Evolutionary conservation across 176 grass and related monocot genomes (phyloP).

Genomic region (Dendrocalamus sinicus): DNA sequence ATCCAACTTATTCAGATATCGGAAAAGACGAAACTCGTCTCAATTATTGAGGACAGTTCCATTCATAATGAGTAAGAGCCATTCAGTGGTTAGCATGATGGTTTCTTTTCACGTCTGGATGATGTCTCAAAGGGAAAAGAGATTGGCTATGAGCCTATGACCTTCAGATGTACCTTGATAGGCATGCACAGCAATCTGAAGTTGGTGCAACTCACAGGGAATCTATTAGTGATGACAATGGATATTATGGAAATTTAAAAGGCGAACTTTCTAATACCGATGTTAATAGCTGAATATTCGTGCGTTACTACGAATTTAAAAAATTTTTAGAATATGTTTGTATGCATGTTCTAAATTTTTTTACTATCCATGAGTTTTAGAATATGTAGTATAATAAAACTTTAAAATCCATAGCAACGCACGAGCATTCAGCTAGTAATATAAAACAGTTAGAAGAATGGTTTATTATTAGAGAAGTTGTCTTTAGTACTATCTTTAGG

Average conservation of each 20-base stretch:
- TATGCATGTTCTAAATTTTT: too few species aligned
- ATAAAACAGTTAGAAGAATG: too few species aligned
- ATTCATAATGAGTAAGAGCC: conserved; percentile 51
- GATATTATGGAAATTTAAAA: conserved; percentile 47
- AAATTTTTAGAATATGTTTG: too few species aligned
- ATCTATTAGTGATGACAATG: conserved; percentile 31
- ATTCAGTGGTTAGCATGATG: conserved; percentile 37
- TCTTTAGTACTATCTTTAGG: too few species aligned
- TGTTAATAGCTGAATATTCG: not conserved
- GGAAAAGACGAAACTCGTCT: conserved; percentile 74
- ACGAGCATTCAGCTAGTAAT: too few species aligned
- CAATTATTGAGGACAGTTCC: conserved; percentile 64
- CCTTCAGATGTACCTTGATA: conserved; percentile 44
- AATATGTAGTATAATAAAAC: too few species aligned
- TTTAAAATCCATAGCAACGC: too few species aligned
- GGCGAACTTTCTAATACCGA: conserved; percentile 26
- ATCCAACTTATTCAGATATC: conserved; percentile 73
- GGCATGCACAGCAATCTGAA: conserved; percentile 38
- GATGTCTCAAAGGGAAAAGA: conserved; percentile 41
- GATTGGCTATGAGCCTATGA: conserved; percentile 13
- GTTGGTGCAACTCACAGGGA: conserved; percentile 42
- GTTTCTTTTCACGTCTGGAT: conserved; percentile 35
- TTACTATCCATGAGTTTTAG: too few species aligned
- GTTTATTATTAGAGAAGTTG: too few species aligned
- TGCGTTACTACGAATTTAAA: too few species aligned